These are phyloP conservation scores for Diplodia sapinea DNA, from an alignment of 2,329 filamentous ascomycete genomes.

Conservation along the genomic window DNA sequence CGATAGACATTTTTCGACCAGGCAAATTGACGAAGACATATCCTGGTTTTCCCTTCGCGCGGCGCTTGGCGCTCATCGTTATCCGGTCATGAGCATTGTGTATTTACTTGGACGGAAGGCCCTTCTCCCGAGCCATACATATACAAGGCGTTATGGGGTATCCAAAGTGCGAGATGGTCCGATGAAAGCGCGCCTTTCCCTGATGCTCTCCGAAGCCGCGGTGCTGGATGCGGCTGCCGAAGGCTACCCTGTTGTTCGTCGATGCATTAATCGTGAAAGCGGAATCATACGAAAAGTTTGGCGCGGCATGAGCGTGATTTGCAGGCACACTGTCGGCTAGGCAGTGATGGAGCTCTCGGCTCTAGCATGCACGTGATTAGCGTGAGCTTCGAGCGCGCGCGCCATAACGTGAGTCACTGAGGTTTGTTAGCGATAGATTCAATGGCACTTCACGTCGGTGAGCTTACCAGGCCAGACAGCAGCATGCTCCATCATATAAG, in stretches of 20 bases:
- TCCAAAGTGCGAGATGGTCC: conserved; percentile 18
- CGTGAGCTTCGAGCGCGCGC: conserved; percentile 68
- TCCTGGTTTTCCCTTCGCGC: not conserved
- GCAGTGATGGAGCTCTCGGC: conserved; percentile 54
- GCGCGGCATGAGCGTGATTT: not conserved
- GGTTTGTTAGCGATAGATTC: conserved; percentile 32
- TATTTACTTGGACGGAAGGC: conserved; percentile 24
- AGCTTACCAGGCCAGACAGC: conserved; percentile 88
- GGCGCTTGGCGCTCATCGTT: conserved; percentile 15
- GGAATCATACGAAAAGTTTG: conserved; percentile 6
- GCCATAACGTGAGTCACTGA: conserved; percentile 73
- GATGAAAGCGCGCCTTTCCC: conserved; percentile 17
- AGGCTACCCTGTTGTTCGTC: conserved; percentile 1
- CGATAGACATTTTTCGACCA: not conserved
- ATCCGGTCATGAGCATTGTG: conserved; percentile 10
- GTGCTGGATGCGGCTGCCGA: conserved; percentile 9
- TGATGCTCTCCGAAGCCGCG: conserved; percentile 7
- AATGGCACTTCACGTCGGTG: not conserved
- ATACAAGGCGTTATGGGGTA: conserved; percentile 23
- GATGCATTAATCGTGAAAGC: conserved; percentile 23
- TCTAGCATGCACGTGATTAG: conserved; percentile 66
- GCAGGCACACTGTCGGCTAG: not conserved
- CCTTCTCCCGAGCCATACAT: conserved; percentile 17
- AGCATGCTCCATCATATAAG: conserved; percentile 85
- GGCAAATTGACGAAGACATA: not conserved